Percentiles rank a stretch among this genome's conserved stretches.
Evolutionary conservation across 192 early-diverging fungal genomes (phyloP).

Genomic region (Glomus cerebriforme): DNA sequence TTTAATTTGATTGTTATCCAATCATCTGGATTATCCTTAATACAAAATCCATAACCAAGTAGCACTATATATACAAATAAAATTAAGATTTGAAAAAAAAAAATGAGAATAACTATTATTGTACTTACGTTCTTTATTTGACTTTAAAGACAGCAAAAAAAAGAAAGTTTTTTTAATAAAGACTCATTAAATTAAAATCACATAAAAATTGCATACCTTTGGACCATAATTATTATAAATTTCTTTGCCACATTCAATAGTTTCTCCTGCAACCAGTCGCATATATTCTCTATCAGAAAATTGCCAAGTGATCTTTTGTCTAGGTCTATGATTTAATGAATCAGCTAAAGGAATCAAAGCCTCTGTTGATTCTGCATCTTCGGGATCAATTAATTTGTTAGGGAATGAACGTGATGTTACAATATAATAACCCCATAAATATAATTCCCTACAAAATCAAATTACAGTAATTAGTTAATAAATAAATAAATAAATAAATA

Average conservation of each 20-base stretch:
- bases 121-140: constrained; percentile 4
- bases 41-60: constrained; percentile 1
- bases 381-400: background rate
- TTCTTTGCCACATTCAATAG: background rate
- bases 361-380: background rate
- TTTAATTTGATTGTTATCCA: constrained; percentile 2
- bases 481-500: no score
- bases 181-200: no score
- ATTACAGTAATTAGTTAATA: no score
- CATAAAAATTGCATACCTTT: background rate
- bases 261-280: background rate
- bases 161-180: no score
- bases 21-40: constrained; percentile 2
- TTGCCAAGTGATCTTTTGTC: constrained; percentile 14
- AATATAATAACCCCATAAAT: constrained; percentile 2
- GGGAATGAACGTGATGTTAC: background rate
- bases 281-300: background rate
- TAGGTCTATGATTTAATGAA: constrained; percentile 6
- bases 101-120: background rate
- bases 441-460: background rate
- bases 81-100: background rate
- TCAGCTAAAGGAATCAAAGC: background rate
- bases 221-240: constrained; percentile 15
- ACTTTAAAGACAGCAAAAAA: background rate
- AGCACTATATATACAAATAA: background rate